phyloP scores from a whole-genome alignment of 208 protist species.

The Spongospora subterranea region DNA sequence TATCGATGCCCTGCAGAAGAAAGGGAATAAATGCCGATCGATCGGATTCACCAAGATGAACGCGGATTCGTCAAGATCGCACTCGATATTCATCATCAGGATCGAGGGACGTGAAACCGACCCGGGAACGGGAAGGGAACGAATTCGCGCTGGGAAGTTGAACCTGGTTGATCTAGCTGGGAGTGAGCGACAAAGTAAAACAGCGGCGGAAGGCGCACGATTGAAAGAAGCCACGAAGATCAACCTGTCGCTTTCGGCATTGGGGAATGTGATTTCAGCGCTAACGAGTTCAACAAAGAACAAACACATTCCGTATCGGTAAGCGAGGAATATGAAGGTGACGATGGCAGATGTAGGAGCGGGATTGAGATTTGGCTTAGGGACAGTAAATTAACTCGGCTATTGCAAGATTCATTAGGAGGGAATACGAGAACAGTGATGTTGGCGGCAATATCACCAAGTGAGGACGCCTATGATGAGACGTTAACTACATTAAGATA shows the following conservation, averaged over 20 bases:
- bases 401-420: slow-evolving; percentile 73
- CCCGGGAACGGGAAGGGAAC: slow-evolving; percentile 58
- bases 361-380: neutral
- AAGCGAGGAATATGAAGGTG: slow-evolving; percentile 73
- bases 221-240: slow-evolving; percentile 78
- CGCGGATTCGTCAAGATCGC: slow-evolving; percentile 71
- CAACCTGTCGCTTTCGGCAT: slow-evolving; percentile 77
- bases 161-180: slow-evolving; percentile 75
- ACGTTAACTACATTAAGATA: slow-evolving; percentile 71
- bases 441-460: slow-evolving; percentile 72
- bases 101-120: slow-evolving; percentile 67
- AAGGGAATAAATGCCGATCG: slow-evolving; percentile 62
- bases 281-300: slow-evolving; percentile 56
- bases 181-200: slow-evolving; percentile 74
- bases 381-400: slow-evolving; percentile 71
- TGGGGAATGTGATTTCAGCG: slow-evolving; percentile 74
- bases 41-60: slow-evolving; percentile 66
- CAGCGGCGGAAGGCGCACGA: slow-evolving; percentile 67
- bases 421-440: slow-evolving; percentile 75
- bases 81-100: slow-evolving; percentile 76
- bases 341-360: neutral
- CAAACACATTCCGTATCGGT: slow-evolving; percentile 80
- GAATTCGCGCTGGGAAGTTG: slow-evolving; percentile 70
- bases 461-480: slow-evolving; percentile 71
- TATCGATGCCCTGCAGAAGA: slow-evolving; percentile 58